Evolutionary conservation across 192 early-diverging fungal species (phyloP).

Genomic region (Geosiphon pyriformis): DNA sequence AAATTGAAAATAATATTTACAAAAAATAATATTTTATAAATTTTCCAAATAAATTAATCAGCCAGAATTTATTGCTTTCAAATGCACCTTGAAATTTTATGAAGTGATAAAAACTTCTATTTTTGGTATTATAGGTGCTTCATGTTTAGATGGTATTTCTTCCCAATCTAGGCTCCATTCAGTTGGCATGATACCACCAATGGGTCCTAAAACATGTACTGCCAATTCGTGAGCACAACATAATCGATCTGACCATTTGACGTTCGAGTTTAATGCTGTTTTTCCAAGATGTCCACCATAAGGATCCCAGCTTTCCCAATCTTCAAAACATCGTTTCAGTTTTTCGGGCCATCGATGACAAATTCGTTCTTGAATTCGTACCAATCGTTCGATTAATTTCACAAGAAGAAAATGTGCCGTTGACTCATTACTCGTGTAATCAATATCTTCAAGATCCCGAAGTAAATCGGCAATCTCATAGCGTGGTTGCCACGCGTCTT

Average conservation of each 20-base stretch:
- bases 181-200: constrained; percentile 20
- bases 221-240: constrained; percentile 16
- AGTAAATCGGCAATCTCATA: constrained; percentile 20
- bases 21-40: too few relatives aligned
- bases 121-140: constrained; percentile 15
- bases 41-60: too few relatives aligned
- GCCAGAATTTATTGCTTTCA: too few relatives aligned
- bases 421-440: constrained; percentile 5
- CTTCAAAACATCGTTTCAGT: constrained; percentile 15
- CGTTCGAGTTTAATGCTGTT: constrained; percentile 1
- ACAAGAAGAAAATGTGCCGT: constrained; percentile 11
- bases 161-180: constrained; percentile 20
- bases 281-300: constrained; percentile 13
- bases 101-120: too few relatives aligned
- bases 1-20: too few relatives aligned
- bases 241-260: constrained; percentile 11
- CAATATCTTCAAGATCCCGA: constrained; percentile 10
- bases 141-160: constrained; percentile 7
- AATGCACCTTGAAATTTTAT: too few relatives aligned
- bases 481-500: not conserved
- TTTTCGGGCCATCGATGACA: constrained; percentile 13
- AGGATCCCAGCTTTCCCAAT: constrained; percentile 15
- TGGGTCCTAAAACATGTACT: constrained; percentile 17
- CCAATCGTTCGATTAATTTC: constrained; percentile 10
- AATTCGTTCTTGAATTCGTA: constrained; percentile 11